Evolutionary conservation across 768 basidiomycete species (phyloP), one percentile per base, ranked within the genome.

Genomic region (Mycena olivaceomarginata): DNA sequence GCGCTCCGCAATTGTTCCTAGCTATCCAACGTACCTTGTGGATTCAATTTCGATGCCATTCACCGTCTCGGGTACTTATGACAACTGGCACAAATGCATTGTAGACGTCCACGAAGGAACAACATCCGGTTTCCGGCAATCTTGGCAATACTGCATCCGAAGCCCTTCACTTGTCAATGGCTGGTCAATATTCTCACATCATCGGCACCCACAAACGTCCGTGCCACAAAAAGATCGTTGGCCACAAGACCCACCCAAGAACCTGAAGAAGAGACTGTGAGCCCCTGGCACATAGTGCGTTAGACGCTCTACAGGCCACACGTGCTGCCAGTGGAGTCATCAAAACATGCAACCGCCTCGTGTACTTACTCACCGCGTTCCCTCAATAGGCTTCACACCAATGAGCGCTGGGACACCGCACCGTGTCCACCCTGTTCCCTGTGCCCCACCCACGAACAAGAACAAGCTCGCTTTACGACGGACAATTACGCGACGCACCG

Each of bases 321-420:
- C 75, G 75, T 76, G 75, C 64, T 48, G 45, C 64, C 20, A 68
- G 73, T 78, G 77, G 70, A 64, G 57, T 67, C 70, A 78, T 78
- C 77, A 78, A 72, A 76, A 78, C 77, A 78, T 71, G 77, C 77
- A 57, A 45, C 48, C 25, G 56, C 77, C 77, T 78, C 77, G 77
- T 78, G 77, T 78, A 51, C 77, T 70, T 78, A 51, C 77, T 70
- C 64, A 75, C 72, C 57, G 39, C 39, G 31, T 68, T 59, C 37
- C 76, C 57, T 70, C 31, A 77, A 77, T 70, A 77, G 72, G n/a
- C 76, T 72, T 72, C 64, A 68, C 48, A 48, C 63, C 63, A 72
- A 77, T 77, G 77, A n/a, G 53, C 60, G 57, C 59, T 41, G 37
- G 60, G 40, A 51, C 67, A 64, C 70, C 71, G 46, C 51, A 59